Conservation (phyloP, 768 basidiomycete species). For the Leccinum longicurvipes region DNA sequence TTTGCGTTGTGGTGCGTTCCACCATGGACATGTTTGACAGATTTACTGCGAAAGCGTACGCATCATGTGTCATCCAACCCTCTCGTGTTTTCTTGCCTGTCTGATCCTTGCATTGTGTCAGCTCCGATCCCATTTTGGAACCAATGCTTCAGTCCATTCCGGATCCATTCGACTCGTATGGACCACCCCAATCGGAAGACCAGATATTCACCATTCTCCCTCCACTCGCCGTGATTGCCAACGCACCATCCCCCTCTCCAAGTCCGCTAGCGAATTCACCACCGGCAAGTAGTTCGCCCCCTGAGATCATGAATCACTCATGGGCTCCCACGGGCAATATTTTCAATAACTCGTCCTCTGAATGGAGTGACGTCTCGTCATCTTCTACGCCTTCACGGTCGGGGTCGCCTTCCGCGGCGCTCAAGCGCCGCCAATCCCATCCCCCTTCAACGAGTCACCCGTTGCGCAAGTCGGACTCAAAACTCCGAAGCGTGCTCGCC, state of each 20-base stretch:
- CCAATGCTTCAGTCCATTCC: conserved; percentile 87
- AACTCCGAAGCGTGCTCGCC: conserved; percentile 69
- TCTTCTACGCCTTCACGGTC: conserved; percentile 47
- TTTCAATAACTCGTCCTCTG: conserved; percentile 50
- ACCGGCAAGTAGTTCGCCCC: conserved; percentile 36
- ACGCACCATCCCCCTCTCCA: conserved; percentile 55
- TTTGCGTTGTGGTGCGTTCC: conserved; percentile 81
- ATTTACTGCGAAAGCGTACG: conserved; percentile 83
- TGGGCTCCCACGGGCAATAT: conserved; percentile 51
- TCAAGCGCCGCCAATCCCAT: conserved; percentile 50
- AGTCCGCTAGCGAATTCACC: conserved; percentile 52
- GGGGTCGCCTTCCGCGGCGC: conserved; percentile 42
- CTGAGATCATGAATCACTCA: conserved; percentile 34
- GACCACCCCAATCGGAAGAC: conserved; percentile 81
- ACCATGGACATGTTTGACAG: conserved; percentile 91
- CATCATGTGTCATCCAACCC: conserved; percentile 5
- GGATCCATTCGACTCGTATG: conserved; percentile 92
- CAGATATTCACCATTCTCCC: conserved; percentile 92
- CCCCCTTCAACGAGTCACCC: conserved; percentile 40
- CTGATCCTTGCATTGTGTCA: conserved; percentile 27
- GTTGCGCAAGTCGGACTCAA: conserved; percentile 57
- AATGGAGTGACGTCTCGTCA: conserved; percentile 50
- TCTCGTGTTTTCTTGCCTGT: conserved; percentile 2
- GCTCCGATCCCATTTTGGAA: conserved; percentile 87
- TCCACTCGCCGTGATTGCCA: conserved; percentile 75